Evolutionary conservation across 768 basidiomycete species (phyloP).

Genomic region (Leccinum rimulosum): DNA sequence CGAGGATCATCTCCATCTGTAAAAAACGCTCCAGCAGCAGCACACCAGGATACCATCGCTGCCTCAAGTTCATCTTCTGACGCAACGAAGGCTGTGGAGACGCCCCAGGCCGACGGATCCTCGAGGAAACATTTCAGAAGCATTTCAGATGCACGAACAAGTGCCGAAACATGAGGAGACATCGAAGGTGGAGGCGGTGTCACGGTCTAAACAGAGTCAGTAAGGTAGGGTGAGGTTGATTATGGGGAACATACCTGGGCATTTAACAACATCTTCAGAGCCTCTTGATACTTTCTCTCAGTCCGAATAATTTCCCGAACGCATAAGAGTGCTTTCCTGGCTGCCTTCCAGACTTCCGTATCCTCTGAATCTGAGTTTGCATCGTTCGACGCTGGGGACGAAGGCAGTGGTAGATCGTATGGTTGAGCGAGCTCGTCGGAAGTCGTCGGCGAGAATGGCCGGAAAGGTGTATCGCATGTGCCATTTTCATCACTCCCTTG

Average conservation of each 20-base stretch:
- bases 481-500: not conserved
- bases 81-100: slow-evolving; percentile 57
- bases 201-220: slow-evolving; percentile 27
- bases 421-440: not conserved
- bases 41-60: slow-evolving; percentile 54
- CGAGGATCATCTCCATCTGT: slow-evolving; percentile 15
- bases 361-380: slow-evolving; percentile 20
- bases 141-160: slow-evolving; percentile 49
- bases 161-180: slow-evolving; percentile 47
- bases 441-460: not conserved
- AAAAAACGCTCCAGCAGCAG: slow-evolving; percentile 38
- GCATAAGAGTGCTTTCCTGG: slow-evolving; percentile 41
- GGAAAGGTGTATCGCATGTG: not conserved
- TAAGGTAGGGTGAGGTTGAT: not conserved
- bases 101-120: slow-evolving; percentile 66
- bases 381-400: slow-evolving; percentile 6
- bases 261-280: slow-evolving; percentile 35
- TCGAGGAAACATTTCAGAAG: slow-evolving; percentile 51
- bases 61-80: slow-evolving; percentile 51
- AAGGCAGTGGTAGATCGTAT: not conserved
- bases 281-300: slow-evolving; percentile 43
- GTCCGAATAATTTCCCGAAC: slow-evolving; percentile 49
- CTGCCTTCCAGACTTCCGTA: slow-evolving; percentile 34
- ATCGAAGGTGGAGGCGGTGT: slow-evolving; percentile 51
- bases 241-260: slow-evolving; percentile 31